Percentiles rank a stretch among this genome's conserved stretches.
These are phyloP conservation scores for Taphrina communis DNA, from an alignment of 1,139 yeast genomes.

Conservation along the genomic window DNA sequence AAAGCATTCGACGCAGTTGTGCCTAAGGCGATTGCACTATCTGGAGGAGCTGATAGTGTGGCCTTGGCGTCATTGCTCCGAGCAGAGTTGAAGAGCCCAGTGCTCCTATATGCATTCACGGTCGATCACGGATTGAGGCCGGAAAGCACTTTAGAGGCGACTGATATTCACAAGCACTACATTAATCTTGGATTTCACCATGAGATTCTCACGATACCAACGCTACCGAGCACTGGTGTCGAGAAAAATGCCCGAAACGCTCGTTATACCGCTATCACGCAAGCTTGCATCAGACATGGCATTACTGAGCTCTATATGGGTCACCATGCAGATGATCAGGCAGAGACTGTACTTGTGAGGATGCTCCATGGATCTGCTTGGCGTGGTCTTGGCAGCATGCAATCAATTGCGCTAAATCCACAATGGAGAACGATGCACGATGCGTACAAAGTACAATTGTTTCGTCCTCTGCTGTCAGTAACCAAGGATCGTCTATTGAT, in stretches of 20 bases:
- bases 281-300: conserved; percentile 52
- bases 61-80: conserved; percentile 60
- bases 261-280: conserved; percentile 58
- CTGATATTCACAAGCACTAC: conserved; percentile 48
- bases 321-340: conserved; percentile 73
- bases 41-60: conserved; percentile 86
- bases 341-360: conserved; percentile 71
- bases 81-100: conserved; percentile 44
- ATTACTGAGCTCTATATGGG: conserved; percentile 60
- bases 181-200: conserved; percentile 24
- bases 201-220: conserved; percentile 27
- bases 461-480: conserved; percentile 63
- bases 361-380: conserved; percentile 62
- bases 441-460: conserved; percentile 47
- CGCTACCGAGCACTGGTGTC: conserved; percentile 50
- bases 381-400: conserved; percentile 62
- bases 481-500: conserved; percentile 57
- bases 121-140: conserved; percentile 64
- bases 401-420: conserved; percentile 46
- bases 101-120: conserved; percentile 57
- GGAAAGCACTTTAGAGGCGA: conserved; percentile 60
- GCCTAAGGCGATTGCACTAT: conserved; percentile 57
- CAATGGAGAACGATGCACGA: conserved; percentile 46
- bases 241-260: conserved; percentile 65
- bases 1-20: neutral